A percentile compares a stretch with the other conserved stretches of the same genome.
Conservation (phyloP, 768 basidiomycete species). For the Arthromyces matolae region DNA sequence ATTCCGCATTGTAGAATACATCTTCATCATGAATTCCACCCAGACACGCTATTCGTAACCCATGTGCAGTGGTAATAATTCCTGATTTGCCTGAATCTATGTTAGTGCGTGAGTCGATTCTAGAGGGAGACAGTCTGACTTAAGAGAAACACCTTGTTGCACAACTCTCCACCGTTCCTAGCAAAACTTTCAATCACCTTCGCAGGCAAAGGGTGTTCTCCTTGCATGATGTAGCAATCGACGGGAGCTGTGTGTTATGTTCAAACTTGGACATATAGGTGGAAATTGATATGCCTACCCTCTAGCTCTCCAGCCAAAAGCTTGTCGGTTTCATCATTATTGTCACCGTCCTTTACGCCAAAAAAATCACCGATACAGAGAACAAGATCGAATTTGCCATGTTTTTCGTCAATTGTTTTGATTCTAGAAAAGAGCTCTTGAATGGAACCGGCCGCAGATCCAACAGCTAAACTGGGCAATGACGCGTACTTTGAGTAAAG, state of each 20-base stretch:
- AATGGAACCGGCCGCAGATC: slow-evolving; percentile 74
- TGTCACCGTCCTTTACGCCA: slow-evolving; percentile 42
- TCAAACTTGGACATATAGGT: slow-evolving; percentile 6
- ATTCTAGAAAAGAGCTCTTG: slow-evolving; percentile 77
- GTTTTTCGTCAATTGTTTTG: slow-evolving; percentile 80
- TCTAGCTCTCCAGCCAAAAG: slow-evolving; percentile 66
- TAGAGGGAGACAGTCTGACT: slow-evolving; percentile 48
- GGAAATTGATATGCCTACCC: slow-evolving; percentile 38
- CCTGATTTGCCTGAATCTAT: slow-evolving; percentile 67
- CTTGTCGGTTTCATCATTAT: slow-evolving; percentile 50
- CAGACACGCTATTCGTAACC: slow-evolving; percentile 80
- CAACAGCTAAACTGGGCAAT: slow-evolving; percentile 78
- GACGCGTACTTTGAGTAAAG: too few species aligned
- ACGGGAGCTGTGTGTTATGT: slow-evolving; percentile 59
- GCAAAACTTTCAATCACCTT: slow-evolving; percentile 72
- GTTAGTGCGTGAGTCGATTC: slow-evolving; percentile 3
- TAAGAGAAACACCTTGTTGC: slow-evolving; percentile 78
- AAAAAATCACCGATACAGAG: slow-evolving; percentile 88
- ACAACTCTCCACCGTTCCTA: slow-evolving; percentile 74
- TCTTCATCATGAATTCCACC: slow-evolving; percentile 71
- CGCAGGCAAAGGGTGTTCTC: slow-evolving; percentile 69
- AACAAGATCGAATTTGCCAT: slow-evolving; percentile 87
- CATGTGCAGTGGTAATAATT: slow-evolving; percentile 72
- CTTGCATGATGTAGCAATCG: slow-evolving; percentile 92
- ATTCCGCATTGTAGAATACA: slow-evolving; percentile 55